Base-by-base conservation (phyloP, 805 yeast genomes). In the Kodamaea kaohsiungensis region DNA sequence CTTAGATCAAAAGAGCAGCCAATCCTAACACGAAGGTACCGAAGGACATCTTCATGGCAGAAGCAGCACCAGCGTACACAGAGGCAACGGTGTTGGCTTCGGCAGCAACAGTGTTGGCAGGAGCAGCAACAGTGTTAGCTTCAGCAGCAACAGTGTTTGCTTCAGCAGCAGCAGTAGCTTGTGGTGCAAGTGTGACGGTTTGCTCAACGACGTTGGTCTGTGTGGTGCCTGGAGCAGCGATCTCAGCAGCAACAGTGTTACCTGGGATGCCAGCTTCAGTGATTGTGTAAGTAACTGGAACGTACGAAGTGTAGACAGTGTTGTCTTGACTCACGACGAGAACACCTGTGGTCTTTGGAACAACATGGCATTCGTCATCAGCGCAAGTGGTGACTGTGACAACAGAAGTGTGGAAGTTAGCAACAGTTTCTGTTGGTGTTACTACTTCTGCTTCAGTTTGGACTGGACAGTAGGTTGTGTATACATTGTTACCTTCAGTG, bases 341-440 rank as follows among this genome's bases (percentile, higher is more conserved):
- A 13, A 65, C 40, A 40, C 30, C 51, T 15, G 30, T 19, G 42
- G 55, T 52, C 40, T 54, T 59, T 25, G 54, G 43, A 46, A 60
- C 53, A 7, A 39, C 65, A 18, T 55, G 39, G 54, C 73, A 69
- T 51, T 56, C 57, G 60, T 66, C 49, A 52, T 70, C 68, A 22
- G 67, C 52, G 61, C 78, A 74, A 18, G 73, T 66, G 51, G 77
- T 72, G 58, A 73, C 64, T 53, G 79, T 73, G 49, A 69, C 70
- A 35, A 66, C 65, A 48, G 69, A 65, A 54, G 76, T 68, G 43
- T 15, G n/a, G 16, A 19, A 25, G 33, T 33, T 3, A 16, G 43
- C 17, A 50, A 6, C 56, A 18, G 60, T 54, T 39, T 12, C 58
- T 47, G 69, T 61, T 38, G 66, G 62, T 54, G 19, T 43, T 43